Conservation (phyloP, 495 filamentous ascomycete species). For the Venustampulla echinocandica region DNA sequence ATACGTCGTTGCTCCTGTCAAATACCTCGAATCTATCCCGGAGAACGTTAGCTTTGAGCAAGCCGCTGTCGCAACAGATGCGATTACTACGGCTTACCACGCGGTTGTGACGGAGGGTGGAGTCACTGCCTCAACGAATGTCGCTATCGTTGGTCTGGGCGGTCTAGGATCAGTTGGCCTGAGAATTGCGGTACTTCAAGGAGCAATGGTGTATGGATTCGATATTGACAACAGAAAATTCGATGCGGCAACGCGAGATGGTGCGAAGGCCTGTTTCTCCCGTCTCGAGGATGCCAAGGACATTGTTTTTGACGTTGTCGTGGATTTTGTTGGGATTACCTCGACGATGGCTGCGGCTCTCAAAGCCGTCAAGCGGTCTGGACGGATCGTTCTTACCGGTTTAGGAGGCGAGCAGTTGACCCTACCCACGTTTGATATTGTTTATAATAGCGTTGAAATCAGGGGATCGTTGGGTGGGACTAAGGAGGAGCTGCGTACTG, state of each 20-base stretch:
- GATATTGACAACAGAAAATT: neutral
- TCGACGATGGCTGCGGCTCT: neutral
- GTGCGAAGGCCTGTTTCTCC: neutral
- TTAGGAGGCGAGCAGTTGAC: neutral
- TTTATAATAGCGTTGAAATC: neutral
- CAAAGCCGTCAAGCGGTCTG: neutral
- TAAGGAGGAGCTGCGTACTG: neutral
- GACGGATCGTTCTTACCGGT: neutral
- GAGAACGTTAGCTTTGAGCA: neutral
- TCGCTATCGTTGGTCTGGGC: conserved; percentile 1
- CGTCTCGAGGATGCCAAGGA: neutral
- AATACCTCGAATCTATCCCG: neutral
- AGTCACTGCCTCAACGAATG: neutral
- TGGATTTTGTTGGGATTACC: conserved; percentile 4
- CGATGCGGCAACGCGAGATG: neutral
- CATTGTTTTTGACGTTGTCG: conserved; percentile 1
- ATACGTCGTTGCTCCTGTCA: neutral
- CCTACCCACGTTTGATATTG: neutral
- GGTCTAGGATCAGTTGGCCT: conserved; percentile 5
- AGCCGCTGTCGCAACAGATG: neutral
- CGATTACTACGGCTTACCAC: conserved; percentile 3
- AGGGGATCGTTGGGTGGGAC: neutral
- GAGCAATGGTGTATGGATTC: conserved; percentile 3
- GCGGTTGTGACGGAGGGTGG: neutral
- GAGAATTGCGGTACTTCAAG: conserved; percentile 1